Conservation (phyloP, 163 green algal genomes). For the Chlamydomonas reinhardtii region DNA sequence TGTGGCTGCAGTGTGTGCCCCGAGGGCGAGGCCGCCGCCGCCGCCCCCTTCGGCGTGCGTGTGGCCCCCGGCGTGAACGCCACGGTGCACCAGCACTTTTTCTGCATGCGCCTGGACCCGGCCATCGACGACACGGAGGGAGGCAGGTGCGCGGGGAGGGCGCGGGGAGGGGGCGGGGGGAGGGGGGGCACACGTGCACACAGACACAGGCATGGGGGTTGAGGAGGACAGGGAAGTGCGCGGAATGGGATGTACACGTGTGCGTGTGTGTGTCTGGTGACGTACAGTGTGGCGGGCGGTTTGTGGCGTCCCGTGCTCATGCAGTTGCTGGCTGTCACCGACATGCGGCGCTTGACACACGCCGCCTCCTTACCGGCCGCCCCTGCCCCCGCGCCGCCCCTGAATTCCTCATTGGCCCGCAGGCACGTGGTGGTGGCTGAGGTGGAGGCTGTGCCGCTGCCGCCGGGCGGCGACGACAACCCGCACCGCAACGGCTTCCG, state of each 20-base stretch:
- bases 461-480: conserved; percentile 56
- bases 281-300: too few relatives aligned
- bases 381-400: too few relatives aligned
- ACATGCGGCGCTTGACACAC: too few relatives aligned
- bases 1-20: neutral
- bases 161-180: neutral
- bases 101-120: conserved; percentile 89
- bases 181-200: too few relatives aligned
- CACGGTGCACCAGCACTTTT: conserved; percentile 91
- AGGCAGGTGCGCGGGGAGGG: conserved; percentile 38
- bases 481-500: conserved; percentile 75
- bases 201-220: too few relatives aligned
- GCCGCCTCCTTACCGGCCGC: too few relatives aligned
- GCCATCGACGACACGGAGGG: conserved; percentile 78
- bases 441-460: conserved; percentile 73
- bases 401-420: neutral
- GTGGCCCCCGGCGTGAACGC: conserved; percentile 73
- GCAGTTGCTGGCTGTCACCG: too few relatives aligned
- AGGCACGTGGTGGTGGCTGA: conserved; percentile 73
- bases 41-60: conserved; percentile 48
- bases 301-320: too few relatives aligned
- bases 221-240: too few relatives aligned
- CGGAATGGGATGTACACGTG: too few relatives aligned
- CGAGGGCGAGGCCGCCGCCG: conserved; percentile 18
- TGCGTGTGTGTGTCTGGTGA: too few relatives aligned